phyloP scores from a whole-genome alignment of 768 basidiomycete genomes.

The Trametes maxima region DNA sequence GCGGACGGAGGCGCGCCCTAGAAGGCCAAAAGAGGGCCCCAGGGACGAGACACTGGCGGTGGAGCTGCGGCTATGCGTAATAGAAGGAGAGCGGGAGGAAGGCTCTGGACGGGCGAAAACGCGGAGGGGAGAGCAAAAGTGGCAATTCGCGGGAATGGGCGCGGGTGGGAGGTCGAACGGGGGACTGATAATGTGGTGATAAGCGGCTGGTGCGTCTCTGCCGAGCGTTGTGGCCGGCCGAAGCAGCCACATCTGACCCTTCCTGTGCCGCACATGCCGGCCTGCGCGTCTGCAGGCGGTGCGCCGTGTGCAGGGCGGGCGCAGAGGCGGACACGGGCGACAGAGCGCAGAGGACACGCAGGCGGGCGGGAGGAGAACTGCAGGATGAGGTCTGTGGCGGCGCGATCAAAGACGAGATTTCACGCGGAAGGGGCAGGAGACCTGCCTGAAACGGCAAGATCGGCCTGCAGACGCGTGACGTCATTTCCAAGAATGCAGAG shows the following conservation, averaged over 20 bases:
- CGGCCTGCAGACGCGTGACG: conserved; percentile 20
- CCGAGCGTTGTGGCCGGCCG: conserved; percentile 7
- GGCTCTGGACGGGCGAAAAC: conserved; percentile 1
- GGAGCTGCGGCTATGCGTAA: neutral
- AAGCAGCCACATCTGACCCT: conserved; percentile 11
- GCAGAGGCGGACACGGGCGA: neutral
- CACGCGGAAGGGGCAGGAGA: conserved; percentile 11
- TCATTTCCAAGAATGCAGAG: conserved; percentile 6
- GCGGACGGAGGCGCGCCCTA: neutral
- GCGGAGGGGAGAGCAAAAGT: neutral
- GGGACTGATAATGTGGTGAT: conserved; percentile 26
- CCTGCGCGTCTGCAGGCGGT: neutral
- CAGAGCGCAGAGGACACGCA: neutral
- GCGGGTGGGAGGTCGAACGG: conserved; percentile 4
- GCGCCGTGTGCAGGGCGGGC: neutral
- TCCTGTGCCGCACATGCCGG: neutral
- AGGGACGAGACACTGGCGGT: neutral
- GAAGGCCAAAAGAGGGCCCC: neutral
- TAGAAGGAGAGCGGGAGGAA: conserved; percentile 1
- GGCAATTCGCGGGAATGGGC: conserved; percentile 7
- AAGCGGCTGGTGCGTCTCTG: conserved; percentile 10
- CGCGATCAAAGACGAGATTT: neutral
- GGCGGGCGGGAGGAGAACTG: neutral
- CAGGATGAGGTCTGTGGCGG: neutral
- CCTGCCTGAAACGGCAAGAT: conserved; percentile 7